Conservation (phyloP, 768 basidiomycete genomes). For the Suillus subaureus region DNA sequence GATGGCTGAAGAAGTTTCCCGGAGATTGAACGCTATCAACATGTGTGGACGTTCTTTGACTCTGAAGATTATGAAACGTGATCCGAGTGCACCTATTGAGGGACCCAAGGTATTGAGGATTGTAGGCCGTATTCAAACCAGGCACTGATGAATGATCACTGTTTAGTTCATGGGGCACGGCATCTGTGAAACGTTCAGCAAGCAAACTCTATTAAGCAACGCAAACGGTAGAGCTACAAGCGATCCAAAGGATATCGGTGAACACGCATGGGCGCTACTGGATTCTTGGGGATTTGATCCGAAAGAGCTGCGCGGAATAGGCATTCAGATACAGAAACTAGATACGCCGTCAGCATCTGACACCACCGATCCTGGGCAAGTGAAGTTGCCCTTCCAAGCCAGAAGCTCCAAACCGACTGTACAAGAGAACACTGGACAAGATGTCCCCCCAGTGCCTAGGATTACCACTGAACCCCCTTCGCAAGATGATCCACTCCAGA, state of each 20-base stretch:
- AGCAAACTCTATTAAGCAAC: constrained; percentile 61
- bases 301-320: constrained; percentile 87
- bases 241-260: constrained; percentile 70
- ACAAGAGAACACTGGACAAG: constrained; percentile 7
- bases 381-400: constrained; percentile 56
- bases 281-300: constrained; percentile 77
- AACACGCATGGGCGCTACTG: constrained; percentile 76
- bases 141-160: constrained; percentile 6
- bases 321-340: constrained; percentile 88
- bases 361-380: constrained; percentile 53
- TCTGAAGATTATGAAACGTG: constrained; percentile 87
- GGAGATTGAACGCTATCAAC: constrained; percentile 64
- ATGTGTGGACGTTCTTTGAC: constrained; percentile 78
- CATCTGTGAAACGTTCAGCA: constrained; percentile 78
- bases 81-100: constrained; percentile 84
- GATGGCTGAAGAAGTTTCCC: constrained; percentile 77
- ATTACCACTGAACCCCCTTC: constrained; percentile 37
- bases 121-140: neutral
- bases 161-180: constrained; percentile 90
- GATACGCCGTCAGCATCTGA: constrained; percentile 49
- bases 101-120: constrained; percentile 72
- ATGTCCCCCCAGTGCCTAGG: constrained; percentile 13
- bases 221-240: constrained; percentile 71
- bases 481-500: constrained; percentile 26
- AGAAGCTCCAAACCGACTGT: neutral